These are phyloP conservation scores for Aspergillus texensis DNA, from an alignment of 2,329 filamentous ascomycete species.

Conservation along the genomic window DNA sequence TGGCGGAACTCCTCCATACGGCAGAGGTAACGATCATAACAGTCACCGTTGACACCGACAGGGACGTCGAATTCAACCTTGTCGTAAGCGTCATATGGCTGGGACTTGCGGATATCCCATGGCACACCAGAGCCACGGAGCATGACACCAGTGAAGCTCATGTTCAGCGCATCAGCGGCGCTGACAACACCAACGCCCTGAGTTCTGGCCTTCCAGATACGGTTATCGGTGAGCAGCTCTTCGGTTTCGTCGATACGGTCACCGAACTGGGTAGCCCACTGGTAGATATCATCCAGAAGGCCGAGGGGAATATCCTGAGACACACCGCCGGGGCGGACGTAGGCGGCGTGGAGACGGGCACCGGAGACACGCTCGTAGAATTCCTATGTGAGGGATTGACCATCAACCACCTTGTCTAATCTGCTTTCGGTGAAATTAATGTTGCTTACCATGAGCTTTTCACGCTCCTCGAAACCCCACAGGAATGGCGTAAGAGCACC, in stretches of 20 bases:
- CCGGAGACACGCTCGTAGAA: slow-evolving; percentile 99
- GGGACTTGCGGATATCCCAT: slow-evolving; percentile 94
- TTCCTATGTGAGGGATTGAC: slow-evolving; percentile 63
- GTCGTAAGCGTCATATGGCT: slow-evolving; percentile 97
- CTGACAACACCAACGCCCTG: slow-evolving; percentile 89
- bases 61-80: slow-evolving; percentile 98
- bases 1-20: slow-evolving; percentile 99
- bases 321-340: slow-evolving; percentile 94
- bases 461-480: slow-evolving; percentile 99
- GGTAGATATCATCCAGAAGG: slow-evolving; percentile 97
- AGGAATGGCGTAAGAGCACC: slow-evolving; percentile 96
- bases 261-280: slow-evolving; percentile 98
- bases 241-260: slow-evolving; percentile 99
- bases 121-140: slow-evolving; percentile 93
- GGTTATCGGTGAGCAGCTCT: slow-evolving; percentile 97
- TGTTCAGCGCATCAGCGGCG: slow-evolving; percentile 93
- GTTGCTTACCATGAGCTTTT: slow-evolving; percentile 91
- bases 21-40: slow-evolving; percentile 98
- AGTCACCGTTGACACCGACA: slow-evolving; percentile 94
- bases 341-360: slow-evolving; percentile 94
- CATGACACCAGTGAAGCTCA: slow-evolving; percentile 97
- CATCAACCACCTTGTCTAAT: not conserved
- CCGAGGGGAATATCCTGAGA: slow-evolving; percentile 93
- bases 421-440: not conserved
- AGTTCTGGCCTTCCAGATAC: slow-evolving; percentile 96